Evolutionary conservation across 345 rosid genomes (phyloP).

Genomic region (Syzygium aqueum): DNA sequence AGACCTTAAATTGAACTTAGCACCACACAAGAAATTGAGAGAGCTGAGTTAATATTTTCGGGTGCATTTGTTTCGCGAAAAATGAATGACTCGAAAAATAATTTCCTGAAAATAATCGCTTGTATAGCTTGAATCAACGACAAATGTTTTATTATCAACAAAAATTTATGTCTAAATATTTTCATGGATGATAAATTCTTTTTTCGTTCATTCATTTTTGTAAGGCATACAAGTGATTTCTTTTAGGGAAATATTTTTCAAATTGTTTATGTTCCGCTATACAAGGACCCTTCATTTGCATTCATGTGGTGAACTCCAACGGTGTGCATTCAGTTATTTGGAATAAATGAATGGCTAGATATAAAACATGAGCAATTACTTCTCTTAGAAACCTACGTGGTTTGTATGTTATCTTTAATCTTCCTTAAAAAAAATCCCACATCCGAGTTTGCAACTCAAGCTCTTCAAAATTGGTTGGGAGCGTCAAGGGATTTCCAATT

Average conservation of each 20-base stretch:
- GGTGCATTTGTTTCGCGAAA: accelerated
- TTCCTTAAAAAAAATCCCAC: background rate
- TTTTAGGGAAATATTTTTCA: background rate
- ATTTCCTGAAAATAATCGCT: background rate
- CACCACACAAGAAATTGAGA: background rate
- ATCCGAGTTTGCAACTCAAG: background rate
- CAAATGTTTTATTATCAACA: no score
- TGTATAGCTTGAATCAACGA: no score
- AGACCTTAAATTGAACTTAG: background rate
- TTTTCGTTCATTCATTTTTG: background rate
- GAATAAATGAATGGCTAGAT: background rate
- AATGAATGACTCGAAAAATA: background rate
- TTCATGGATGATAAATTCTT: accelerated
- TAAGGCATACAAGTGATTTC: no score
- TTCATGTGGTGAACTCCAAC: background rate
- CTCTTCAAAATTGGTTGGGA: background rate
- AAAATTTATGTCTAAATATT: background rate
- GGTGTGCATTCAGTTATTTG: background rate
- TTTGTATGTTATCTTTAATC: background rate
- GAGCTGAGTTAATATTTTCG: background rate
- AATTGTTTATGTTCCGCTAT: background rate
- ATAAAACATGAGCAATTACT: background rate
- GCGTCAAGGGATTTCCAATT: accelerated
- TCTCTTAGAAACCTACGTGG: background rate
- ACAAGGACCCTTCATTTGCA: background rate